A percentile compares a stretch with the other conserved stretches of the same genome.
phyloP scores from a whole-genome alignment of 208 protist genomes.

The Trypanosoma rangeli region DNA sequence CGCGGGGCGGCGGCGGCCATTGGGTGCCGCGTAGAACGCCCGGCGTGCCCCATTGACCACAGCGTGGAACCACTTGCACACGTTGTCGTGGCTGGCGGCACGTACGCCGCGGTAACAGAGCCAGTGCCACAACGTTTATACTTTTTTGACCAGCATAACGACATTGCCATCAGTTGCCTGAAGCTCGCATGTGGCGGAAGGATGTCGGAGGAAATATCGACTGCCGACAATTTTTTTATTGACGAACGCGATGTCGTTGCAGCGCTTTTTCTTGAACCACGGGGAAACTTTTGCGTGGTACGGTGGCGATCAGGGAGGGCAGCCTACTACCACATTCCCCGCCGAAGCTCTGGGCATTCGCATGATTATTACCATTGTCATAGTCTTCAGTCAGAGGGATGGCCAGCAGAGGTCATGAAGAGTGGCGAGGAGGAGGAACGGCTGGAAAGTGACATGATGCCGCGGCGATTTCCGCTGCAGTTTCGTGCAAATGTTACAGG shows the following conservation, averaged over 20 bases:
- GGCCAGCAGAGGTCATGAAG: constrained; percentile 12
- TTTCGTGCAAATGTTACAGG: constrained; percentile 4
- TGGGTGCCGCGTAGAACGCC: constrained; percentile 29
- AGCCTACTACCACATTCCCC: constrained; percentile 47
- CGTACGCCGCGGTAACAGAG: constrained; percentile 43
- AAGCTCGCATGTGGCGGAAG: constrained; percentile 14
- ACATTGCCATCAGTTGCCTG: constrained; percentile 37
- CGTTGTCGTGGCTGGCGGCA: constrained; percentile 33
- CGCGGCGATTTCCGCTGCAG: constrained; percentile 8
- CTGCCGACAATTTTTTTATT: constrained; percentile 18
- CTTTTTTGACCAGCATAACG: constrained; percentile 51
- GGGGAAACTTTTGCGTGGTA: constrained; percentile 49
- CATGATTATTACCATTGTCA: neutral
- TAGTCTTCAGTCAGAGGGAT: neutral
- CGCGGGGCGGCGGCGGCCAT: constrained; percentile 2
- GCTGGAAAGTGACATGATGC: constrained; percentile 8
- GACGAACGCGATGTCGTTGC: constrained; percentile 30
- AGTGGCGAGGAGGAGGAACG: neutral
- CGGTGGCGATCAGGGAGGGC: constrained; percentile 39
- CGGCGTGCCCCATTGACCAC: constrained; percentile 35
- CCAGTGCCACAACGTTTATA: constrained; percentile 37
- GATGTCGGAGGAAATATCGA: neutral
- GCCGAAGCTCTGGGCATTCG: neutral
- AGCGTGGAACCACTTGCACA: constrained; percentile 29
- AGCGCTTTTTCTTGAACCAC: constrained; percentile 44